Evolutionary conservation across 192 early-diverging fungal genomes (phyloP).

Genomic region (Coemansia sp.): DNA sequence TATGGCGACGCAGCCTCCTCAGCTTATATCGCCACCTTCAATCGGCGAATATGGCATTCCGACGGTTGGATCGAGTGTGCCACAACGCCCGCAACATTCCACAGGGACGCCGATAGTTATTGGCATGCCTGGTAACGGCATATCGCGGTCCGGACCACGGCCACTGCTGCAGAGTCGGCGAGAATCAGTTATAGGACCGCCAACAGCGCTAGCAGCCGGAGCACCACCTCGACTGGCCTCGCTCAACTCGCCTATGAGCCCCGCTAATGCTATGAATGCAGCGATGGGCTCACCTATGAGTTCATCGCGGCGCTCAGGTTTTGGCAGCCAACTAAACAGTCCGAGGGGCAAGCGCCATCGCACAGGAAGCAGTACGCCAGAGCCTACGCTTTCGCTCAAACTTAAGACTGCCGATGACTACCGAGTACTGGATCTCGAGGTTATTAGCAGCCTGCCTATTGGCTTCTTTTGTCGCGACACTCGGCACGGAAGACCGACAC

Average conservation of each 20-base stretch:
- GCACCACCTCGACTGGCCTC: slow-evolving; percentile 31
- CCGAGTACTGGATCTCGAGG: slow-evolving; percentile 20
- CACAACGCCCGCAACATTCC: neutral
- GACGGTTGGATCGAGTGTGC: slow-evolving; percentile 13
- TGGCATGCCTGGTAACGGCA: slow-evolving; percentile 7
- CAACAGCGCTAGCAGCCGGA: neutral
- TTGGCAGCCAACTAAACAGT: slow-evolving; percentile 1
- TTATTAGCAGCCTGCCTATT: slow-evolving; percentile 43
- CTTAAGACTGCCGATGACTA: slow-evolving; percentile 43
- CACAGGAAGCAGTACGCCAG: slow-evolving; percentile 28
- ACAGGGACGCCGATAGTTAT: slow-evolving; percentile 22
- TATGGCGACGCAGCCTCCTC: neutral
- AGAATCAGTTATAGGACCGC: neutral
- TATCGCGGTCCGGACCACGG: neutral
- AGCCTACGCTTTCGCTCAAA: slow-evolving; percentile 25
- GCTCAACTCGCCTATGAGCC: slow-evolving; percentile 25
- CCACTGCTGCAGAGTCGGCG: neutral
- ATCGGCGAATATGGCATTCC: slow-evolving; percentile 3
- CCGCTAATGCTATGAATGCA: neutral
- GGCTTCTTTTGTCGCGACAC: slow-evolving; percentile 48
- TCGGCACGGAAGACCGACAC: slow-evolving; percentile 39
- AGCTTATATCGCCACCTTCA: slow-evolving; percentile 1
- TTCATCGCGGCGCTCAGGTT: neutral
- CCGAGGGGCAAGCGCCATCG: slow-evolving; percentile 28
- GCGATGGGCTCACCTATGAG: neutral